Evolutionary conservation across 208 protist genomes (phyloP).

Genomic region (Leishmania arabica): DNA sequence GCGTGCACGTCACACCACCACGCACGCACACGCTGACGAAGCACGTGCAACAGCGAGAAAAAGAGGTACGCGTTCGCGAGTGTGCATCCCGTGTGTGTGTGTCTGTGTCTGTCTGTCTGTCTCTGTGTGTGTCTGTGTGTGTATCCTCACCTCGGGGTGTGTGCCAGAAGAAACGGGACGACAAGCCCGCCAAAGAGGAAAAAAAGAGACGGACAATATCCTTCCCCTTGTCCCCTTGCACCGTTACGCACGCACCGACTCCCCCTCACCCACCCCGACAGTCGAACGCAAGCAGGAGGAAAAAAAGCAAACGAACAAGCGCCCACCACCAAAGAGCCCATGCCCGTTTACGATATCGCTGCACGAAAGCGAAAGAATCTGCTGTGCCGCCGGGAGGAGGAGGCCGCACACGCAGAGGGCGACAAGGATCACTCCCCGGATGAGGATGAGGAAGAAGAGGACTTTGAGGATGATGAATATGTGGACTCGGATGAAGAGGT

Average conservation of each 20-base stretch:
- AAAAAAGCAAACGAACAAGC: background rate
- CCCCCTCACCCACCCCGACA: background rate
- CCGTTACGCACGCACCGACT: background rate
- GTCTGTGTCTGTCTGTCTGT: background rate
- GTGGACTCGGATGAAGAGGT: constrained; percentile 28
- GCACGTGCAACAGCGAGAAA: background rate
- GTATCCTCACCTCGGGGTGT: background rate
- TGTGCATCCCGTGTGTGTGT: background rate
- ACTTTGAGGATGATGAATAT: constrained; percentile 4
- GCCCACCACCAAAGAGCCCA: constrained; percentile 4
- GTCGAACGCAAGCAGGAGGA: background rate
- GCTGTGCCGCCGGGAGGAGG: constrained; percentile 19
- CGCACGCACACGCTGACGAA: background rate
- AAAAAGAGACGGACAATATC: background rate
- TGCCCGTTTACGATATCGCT: constrained; percentile 74
- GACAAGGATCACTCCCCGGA: constrained; percentile 13
- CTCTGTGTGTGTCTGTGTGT: constrained; percentile 1
- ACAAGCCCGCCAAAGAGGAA: background rate
- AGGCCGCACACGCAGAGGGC: constrained; percentile 29
- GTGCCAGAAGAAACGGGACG: background rate
- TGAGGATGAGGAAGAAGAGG: constrained; percentile 2
- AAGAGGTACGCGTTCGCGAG: background rate
- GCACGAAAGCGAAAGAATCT: constrained; percentile 54
- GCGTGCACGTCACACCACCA: background rate
- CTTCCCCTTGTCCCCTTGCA: background rate